Percentiles rank a stretch among this genome's conserved stretches.
These are phyloP conservation scores for Coffea humblotiana DNA, from an alignment of 305 asterid species.

Conservation along the genomic window DNA sequence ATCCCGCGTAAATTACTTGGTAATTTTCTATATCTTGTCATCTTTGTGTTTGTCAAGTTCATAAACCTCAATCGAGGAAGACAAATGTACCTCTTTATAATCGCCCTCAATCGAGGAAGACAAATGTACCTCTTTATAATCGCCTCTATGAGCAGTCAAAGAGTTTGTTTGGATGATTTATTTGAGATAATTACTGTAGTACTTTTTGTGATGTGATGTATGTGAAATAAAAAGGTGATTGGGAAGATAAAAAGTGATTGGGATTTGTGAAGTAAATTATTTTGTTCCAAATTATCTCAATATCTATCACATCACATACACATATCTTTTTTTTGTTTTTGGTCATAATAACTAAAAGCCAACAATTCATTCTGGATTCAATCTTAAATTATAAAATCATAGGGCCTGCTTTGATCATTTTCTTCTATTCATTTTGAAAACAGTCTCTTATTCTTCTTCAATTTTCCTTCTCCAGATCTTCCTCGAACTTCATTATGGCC, in stretches of 20 bases:
- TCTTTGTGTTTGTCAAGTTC: neutral
- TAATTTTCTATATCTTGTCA: too few species aligned
- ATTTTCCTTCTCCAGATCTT: neutral
- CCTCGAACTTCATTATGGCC: neutral
- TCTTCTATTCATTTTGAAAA: neutral
- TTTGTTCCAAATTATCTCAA: too few species aligned
- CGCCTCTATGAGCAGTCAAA: neutral
- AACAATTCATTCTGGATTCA: neutral
- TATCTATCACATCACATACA: neutral
- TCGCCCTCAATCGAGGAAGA: neutral
- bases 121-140: slow-evolving; percentile 1
- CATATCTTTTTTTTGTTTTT: neutral
- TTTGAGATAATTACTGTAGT: too few species aligned
- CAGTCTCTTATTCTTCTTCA: neutral
- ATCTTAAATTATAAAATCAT: too few species aligned
- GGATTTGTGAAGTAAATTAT: too few species aligned
- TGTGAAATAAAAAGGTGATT: too few species aligned
- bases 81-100: slow-evolving; percentile 9
- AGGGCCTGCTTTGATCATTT: neutral
- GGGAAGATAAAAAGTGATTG: too few species aligned
- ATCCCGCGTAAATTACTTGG: too few species aligned
- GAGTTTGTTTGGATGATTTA: too few species aligned
- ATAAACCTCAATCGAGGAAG: neutral
- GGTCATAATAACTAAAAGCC: too few species aligned
- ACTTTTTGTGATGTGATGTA: too few species aligned